Conservation (phyloP, 345 rosid genomes). For the thale cress (Arabidopsis thaliana) region DNA sequence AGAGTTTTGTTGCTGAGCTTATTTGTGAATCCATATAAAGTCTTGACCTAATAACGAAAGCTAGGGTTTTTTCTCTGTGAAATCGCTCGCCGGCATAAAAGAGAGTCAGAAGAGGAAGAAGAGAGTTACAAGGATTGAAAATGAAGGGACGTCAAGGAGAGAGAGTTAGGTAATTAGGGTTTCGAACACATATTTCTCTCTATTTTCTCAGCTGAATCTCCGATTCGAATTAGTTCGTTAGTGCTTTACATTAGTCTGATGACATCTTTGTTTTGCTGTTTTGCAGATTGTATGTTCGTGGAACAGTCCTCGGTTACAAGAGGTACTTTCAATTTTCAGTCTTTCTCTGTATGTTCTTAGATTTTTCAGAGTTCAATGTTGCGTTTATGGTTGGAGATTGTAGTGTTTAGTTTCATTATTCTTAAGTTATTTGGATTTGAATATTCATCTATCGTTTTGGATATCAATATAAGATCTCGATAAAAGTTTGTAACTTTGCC, state of each 20-base stretch:
- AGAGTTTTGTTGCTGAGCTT: background rate
- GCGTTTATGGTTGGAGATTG: slow-evolving; percentile 2
- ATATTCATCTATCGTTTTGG: background rate
- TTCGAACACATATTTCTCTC: background rate
- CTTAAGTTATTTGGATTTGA: background rate
- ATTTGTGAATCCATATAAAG: too few species aligned
- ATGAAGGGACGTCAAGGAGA: slow-evolving; percentile 98
- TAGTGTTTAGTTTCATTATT: background rate
- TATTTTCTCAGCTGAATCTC: background rate
- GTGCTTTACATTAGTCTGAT: background rate
- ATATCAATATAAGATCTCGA: background rate
- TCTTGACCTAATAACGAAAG: slow-evolving; percentile 13
- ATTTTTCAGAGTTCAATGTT: background rate
- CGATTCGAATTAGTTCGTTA: background rate
- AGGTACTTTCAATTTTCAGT: slow-evolving; percentile 48
- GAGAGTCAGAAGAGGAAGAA: slow-evolving; percentile 33
- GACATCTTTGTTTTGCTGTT: slow-evolving; percentile 1
- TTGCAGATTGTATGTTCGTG: slow-evolving; percentile 82
- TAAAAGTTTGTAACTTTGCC: background rate
- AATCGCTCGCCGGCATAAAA: slow-evolving; percentile 40
- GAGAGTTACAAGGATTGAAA: slow-evolving; percentile 39
- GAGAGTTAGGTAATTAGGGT: slow-evolving; percentile 67
- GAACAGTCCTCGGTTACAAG: slow-evolving; percentile 88
- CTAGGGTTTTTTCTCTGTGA: slow-evolving; percentile 35
- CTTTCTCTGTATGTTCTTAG: background rate